phyloP scores from a whole-genome alignment of 176 grass and related monocot species.

The Pharus latifolius region DNA sequence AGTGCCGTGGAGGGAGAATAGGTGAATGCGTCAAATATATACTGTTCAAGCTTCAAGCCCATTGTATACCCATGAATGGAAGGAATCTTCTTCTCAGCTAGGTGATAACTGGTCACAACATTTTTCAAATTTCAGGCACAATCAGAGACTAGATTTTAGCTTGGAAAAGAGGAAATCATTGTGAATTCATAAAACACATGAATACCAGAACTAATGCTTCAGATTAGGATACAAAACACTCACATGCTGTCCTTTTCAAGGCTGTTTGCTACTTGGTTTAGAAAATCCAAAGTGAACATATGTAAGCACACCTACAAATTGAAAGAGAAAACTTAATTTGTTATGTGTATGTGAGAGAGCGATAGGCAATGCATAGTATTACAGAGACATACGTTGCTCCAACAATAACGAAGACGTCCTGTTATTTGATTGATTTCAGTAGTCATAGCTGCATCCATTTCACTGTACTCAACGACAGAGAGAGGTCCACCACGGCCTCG shows the following conservation, averaged over 20 bases:
- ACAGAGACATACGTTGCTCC: slow-evolving; percentile 83
- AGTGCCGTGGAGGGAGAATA: slow-evolving; percentile 80
- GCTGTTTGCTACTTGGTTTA: slow-evolving; percentile 82
- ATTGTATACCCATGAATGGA: slow-evolving; percentile 74
- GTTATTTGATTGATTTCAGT: slow-evolving; percentile 97
- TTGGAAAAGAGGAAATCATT: not conserved
- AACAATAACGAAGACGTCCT: slow-evolving; percentile 91
- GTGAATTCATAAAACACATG: not conserved
- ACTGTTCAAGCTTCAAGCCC: slow-evolving; percentile 90
- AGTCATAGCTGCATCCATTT: slow-evolving; percentile 88
- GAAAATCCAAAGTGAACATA: slow-evolving; percentile 86
- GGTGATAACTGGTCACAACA: slow-evolving; percentile 60
- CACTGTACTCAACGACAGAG: slow-evolving; percentile 78
- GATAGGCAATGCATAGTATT: slow-evolving; percentile 3
- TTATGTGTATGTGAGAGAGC: not conserved
- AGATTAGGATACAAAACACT: slow-evolving; percentile 19
- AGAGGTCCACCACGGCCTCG: slow-evolving; percentile 79
- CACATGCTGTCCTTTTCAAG: slow-evolving; percentile 95
- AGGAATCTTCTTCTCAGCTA: slow-evolving; percentile 92
- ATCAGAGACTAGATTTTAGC: not conserved
- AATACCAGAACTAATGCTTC: not conserved
- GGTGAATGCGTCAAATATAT: slow-evolving; percentile 80
- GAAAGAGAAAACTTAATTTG: not conserved
- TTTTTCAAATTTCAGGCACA: not conserved
- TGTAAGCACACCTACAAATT: slow-evolving; percentile 65